A percentile compares a stretch with the other conserved stretches of the same genome.
Evolutionary conservation across 1,284 basidiomycete species (phyloP).

Genomic region (Erythrobasidium hasegawianum): DNA sequence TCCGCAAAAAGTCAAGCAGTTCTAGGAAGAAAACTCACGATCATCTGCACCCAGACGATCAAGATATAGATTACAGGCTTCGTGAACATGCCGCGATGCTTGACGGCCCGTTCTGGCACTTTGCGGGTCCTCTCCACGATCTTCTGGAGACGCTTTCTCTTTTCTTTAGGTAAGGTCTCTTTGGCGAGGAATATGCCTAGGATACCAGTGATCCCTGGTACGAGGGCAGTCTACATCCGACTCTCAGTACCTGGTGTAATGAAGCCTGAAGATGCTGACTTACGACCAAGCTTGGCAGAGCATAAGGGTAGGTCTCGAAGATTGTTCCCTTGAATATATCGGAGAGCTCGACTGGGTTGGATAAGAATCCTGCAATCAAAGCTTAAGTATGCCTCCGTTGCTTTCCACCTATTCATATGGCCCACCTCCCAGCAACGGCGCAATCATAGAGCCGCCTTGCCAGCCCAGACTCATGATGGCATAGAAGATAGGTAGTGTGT

Average conservation of each 20-base stretch:
- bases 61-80: not conserved
- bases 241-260: not conserved
- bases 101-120: not conserved
- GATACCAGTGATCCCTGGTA: not conserved
- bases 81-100: constrained; percentile 1
- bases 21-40: not conserved
- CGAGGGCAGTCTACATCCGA: not conserved
- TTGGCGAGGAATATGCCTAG: not conserved
- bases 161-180: not conserved
- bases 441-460: not conserved
- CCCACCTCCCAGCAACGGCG: constrained; percentile 1
- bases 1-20: no score
- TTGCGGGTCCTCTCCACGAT: not conserved
- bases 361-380: not conserved
- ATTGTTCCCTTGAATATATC: not conserved
- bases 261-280: not conserved
- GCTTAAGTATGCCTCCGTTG: not conserved
- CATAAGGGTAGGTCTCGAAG: not conserved
- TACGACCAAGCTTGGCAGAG: not conserved
- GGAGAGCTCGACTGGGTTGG: constrained; percentile 3
- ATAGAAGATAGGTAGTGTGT: not conserved
- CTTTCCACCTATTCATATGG: not conserved
- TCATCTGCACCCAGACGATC: not conserved
- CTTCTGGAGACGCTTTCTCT: not conserved
- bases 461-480: not conserved